Base-by-base conservation (phyloP, 345 rosid species). In the Ceriops zippeliana region DNA sequence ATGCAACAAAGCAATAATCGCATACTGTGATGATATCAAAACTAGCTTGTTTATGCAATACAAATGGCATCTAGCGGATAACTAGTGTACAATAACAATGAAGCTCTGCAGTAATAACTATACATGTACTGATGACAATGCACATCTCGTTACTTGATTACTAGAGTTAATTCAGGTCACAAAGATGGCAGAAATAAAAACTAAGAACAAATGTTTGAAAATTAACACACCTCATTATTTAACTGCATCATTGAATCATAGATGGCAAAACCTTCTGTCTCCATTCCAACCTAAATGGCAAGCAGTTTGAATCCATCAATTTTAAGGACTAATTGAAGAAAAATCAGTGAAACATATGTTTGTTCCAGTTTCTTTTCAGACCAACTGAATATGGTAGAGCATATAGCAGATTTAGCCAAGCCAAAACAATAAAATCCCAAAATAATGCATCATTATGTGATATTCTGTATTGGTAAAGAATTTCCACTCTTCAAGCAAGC, bases 221-320 rank as follows among this genome's bases (percentile, higher is more conserved):
- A 20, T 28, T 51, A 66, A 58, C 42, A 68, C 67, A 83, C 97
- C 90, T 86, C 90, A 73, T 79, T 83, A 61, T 88, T 74, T 46
- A 88, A 54, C 30, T 86, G 90, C 97, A 89, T 89, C 77, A 93
- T 49, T 57, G 93, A 75, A 70, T 93, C 98, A 79, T 91, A 88
- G 59, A 93, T 89, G 2, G 96, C 97, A 81, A 93, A 91, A 57
- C 95, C 98, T 73, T 93, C 95, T 7, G 91, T 70, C 83, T 93
- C 97, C 89, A 84, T 80, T 8, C 89, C 97, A 57, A 93, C 98
- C 96, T 93, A 86, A 66, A 57, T 6, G 28, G 20, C 47, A 27
- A 70, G 52, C 17, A 58, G 37, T 5, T 10, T 53, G 15, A 54
- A 27, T 51, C 16, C 5, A 2, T 28, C 34, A 61, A 28, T 54